A percentile compares a stretch with the other conserved stretches of the same genome.
phyloP scores from a whole-genome alignment of 306 rosid genomes.

The Fagus crenata region DNA sequence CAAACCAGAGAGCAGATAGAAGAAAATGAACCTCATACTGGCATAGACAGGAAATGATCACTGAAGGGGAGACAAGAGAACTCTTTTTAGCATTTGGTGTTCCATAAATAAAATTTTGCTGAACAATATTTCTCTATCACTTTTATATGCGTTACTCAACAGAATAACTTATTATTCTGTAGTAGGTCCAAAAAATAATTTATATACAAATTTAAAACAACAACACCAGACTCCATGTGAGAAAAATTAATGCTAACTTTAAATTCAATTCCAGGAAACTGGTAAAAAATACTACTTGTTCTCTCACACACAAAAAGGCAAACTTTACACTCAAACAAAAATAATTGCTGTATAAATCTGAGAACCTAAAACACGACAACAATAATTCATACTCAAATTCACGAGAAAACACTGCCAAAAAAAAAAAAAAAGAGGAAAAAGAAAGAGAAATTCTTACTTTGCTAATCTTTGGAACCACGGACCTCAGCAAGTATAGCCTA shows the following conservation, averaged over 20 bases:
- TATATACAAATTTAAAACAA: background rate
- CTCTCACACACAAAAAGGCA: background rate
- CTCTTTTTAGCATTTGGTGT: background rate
- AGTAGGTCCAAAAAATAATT: background rate
- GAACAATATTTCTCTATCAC: background rate
- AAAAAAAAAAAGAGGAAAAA: background rate
- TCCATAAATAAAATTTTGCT: background rate
- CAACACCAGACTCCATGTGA: background rate
- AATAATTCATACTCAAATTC: background rate
- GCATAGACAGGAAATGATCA: background rate
- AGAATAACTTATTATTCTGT: background rate
- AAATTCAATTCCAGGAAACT: background rate
- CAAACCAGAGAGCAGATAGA: background rate
- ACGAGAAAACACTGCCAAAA: conserved; percentile 1
- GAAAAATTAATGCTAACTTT: background rate
- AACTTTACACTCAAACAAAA: background rate
- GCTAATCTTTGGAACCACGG: conserved; percentile 97
- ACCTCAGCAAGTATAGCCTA: conserved; percentile 91
- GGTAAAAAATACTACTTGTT: background rate
- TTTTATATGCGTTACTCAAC: background rate
- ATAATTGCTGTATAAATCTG: background rate
- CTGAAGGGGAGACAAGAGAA: background rate
- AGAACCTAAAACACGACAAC: background rate
- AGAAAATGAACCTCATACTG: background rate
- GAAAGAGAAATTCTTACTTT: conserved; percentile 51